Conservation (phyloP, 345 rosid species). For the Moricandia arvensis region DNA sequence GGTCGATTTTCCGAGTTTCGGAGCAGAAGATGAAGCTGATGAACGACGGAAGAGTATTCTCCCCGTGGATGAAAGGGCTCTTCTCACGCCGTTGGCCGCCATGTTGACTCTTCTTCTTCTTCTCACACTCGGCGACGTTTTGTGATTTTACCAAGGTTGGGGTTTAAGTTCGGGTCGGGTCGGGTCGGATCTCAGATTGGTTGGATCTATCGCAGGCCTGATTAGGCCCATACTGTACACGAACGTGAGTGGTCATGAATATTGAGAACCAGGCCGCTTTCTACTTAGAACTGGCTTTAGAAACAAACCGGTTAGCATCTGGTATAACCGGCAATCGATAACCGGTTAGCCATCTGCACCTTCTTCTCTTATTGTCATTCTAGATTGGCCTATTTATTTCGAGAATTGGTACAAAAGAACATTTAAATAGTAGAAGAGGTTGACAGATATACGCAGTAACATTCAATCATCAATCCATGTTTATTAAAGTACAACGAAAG, state of each 20-base stretch:
- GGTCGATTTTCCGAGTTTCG: constrained; percentile 39
- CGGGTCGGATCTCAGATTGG: not conserved
- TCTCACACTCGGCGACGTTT: not conserved
- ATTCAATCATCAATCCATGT: not conserved
- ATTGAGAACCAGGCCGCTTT: not conserved
- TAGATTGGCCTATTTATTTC: no score
- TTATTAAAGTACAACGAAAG: not conserved
- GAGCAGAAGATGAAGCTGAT: constrained; percentile 36
- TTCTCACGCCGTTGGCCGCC: constrained; percentile 20
- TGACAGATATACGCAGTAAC: constrained; percentile 20
- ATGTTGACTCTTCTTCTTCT: not conserved
- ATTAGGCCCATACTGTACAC: constrained; percentile 23
- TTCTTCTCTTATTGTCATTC: no score
- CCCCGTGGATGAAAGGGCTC: constrained; percentile 53
- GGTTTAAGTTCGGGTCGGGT: constrained; percentile 20
- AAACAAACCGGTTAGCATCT: not conserved
- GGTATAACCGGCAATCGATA: not conserved
- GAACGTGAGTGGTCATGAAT: not conserved
- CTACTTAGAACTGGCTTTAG: not conserved
- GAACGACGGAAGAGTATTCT: constrained; percentile 53
- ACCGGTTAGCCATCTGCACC: not conserved
- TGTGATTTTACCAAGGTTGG: not conserved
- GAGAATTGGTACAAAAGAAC: no score
- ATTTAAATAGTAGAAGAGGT: no score
- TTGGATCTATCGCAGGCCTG: not conserved